Base-by-base conservation (phyloP, 108 stramenopile genomes). In the Fragilariopsis cylindrus region DNA sequence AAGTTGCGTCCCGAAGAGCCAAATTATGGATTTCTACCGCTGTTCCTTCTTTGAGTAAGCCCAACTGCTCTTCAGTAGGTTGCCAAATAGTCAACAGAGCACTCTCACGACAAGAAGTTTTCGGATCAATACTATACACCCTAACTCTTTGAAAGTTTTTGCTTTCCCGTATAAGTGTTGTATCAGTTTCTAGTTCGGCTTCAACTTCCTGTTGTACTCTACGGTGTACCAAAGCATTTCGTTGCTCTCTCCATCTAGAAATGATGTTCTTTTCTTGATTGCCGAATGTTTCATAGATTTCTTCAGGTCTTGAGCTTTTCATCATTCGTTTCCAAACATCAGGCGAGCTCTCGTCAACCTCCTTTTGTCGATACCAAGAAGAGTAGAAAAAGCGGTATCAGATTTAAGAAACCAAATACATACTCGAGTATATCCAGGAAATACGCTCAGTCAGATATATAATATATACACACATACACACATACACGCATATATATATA, bases 291-390 rank as follows among this genome's bases (percentile, higher is more conserved):
- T 78, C 70, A 56, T 82, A 88, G 19, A 72, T 85, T 18, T 92
- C 92, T 65, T 81, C 85, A 30, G 86, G 79, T 9, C 71, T 69
- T 52, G 64, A 60, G 11, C 80, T 87, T 8, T 63, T 46, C 50
- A 77, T 67, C 81, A 84, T 69, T 52, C 71, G 55, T 57, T 82
- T 86, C 90, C 90, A 95, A 18, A 89, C 44, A 4, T 56, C 48
- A 7, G 94, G 94, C 8, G 92, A 84, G 8, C 79, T 53, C 49
- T 90, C 86, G 60, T 95, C 92, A 6, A 92, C 66, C 65, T 93
- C 91, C 87, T 90, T 53, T 30, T 54, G n/a, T 30, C 30, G 0
- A 30, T 30, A 30, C 30, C 30, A 19, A 11, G 72, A 42, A n/a
- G 48, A 39, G 48, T 67, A 50, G 30, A 50, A 53, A 19, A 12